phyloP scores from a whole-genome alignment of 2,329 filamentous ascomycete genomes.

The Aphanoascus verrucosus region DNA sequence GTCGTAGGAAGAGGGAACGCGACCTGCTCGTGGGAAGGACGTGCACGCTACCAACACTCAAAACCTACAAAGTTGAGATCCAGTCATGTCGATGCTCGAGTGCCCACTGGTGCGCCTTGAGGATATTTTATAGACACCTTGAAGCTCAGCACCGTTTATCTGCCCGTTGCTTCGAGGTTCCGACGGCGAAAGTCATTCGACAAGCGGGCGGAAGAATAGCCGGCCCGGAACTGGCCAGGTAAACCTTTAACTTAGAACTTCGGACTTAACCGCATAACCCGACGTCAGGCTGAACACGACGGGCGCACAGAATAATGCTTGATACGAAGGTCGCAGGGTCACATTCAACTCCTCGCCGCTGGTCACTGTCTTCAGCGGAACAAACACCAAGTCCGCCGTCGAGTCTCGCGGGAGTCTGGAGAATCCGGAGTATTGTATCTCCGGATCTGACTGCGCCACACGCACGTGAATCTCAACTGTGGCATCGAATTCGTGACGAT shows the following conservation, averaged over 20 bases:
- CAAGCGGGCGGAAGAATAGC: constrained; percentile 10
- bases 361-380: too few relatives aligned
- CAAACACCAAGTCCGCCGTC: background rate
- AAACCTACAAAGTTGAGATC: background rate
- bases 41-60: constrained; percentile 9
- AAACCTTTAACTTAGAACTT: constrained; percentile 8
- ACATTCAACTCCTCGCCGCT: too few relatives aligned
- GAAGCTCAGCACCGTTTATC: background rate
- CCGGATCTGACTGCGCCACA: background rate
- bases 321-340: too few relatives aligned
- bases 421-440: background rate
- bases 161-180: background rate
- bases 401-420: background rate
- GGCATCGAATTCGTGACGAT: background rate
- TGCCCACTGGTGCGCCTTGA: background rate
- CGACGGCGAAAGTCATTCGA: background rate
- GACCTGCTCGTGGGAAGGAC: background rate
- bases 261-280: background rate
- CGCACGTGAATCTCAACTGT: background rate
- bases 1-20: background rate
- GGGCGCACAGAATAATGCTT: too few relatives aligned
- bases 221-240: constrained; percentile 13
- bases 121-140: background rate
- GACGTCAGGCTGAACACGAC: too few relatives aligned
- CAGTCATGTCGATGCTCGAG: constrained; percentile 11